A percentile compares a stretch with the other conserved stretches of the same genome.
Conservation (phyloP, 169 alveolate genomes). For the Plasmodium chabaudi region DNA sequence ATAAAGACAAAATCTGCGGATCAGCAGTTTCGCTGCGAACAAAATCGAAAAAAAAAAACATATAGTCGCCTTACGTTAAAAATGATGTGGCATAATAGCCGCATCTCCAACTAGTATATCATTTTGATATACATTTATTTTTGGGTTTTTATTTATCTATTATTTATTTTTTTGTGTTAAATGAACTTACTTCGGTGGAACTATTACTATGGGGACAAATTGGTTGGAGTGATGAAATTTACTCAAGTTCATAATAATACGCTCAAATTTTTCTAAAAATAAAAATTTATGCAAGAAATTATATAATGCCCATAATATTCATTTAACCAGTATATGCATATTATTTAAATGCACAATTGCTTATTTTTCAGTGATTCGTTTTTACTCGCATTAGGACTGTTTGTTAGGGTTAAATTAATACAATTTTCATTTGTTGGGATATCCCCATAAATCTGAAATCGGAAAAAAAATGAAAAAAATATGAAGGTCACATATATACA, state of each 20-base stretch:
- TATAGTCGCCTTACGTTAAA: background rate
- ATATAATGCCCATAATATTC: background rate
- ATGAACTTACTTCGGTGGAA: conserved; percentile 63
- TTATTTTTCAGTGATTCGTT: background rate
- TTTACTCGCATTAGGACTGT: conserved; percentile 42
- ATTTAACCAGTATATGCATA: background rate
- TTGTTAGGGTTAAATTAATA: conserved; percentile 34
- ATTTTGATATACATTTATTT: too few species aligned
- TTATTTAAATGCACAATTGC: background rate
- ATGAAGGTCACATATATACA: background rate
- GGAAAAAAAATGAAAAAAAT: conserved; percentile 1
- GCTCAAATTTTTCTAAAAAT: conserved; percentile 48
- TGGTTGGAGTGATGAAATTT: conserved; percentile 58
- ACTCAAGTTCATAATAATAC: conserved; percentile 44
- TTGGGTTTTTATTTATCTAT: too few species aligned
- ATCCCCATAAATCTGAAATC: conserved; percentile 47
- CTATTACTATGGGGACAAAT: conserved; percentile 56
- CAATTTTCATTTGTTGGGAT: conserved; percentile 63
- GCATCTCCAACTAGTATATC: too few species aligned
- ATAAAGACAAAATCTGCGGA: conserved; percentile 32
- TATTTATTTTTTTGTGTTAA: background rate
- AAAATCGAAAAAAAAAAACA: background rate
- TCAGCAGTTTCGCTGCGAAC: conserved; percentile 20
- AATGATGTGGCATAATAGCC: background rate
- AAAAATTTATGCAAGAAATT: conserved; percentile 5